Percentiles rank a stretch among this genome's conserved stretches.
These are phyloP conservation scores for Strombidium stylifer DNA, from an alignment of 73 alveolate genomes.

Conservation along the genomic window DNA sequence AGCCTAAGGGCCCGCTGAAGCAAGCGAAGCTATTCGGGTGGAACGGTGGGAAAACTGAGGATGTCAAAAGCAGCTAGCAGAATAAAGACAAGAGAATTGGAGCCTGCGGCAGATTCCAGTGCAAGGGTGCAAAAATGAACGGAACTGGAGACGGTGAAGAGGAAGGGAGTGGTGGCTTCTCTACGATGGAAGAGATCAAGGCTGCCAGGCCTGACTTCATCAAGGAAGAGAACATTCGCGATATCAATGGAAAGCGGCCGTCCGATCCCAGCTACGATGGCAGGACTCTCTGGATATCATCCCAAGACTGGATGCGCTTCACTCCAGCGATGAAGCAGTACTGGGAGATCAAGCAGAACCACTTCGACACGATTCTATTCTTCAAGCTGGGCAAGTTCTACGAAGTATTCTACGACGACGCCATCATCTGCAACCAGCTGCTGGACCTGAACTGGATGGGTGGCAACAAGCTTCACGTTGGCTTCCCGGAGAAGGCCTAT, in stretches of 20 bases:
- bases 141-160: constrained; percentile 12
- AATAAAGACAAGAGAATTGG: too few relatives aligned
- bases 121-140: too few relatives aligned
- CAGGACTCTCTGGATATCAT: constrained; percentile 72
- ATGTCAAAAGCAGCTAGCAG: too few relatives aligned
- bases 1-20: too few relatives aligned
- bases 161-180: constrained; percentile 30
- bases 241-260: constrained; percentile 49
- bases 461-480: constrained; percentile 71
- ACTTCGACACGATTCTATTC: constrained; percentile 70
- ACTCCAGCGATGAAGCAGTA: constrained; percentile 80
- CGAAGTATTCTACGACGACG: constrained; percentile 80
- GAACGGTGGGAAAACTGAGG: too few relatives aligned
- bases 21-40: too few relatives aligned
- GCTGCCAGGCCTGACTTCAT: constrained; percentile 67
- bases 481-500: constrained; percentile 89
- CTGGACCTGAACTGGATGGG: constrained; percentile 85
- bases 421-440: constrained; percentile 56
- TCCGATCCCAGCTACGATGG: constrained; percentile 75
- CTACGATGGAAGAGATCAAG: constrained; percentile 31
- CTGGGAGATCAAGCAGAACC: constrained; percentile 70
- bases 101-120: too few relatives aligned
- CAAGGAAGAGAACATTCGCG: constrained; percentile 49
- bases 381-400: constrained; percentile 81
- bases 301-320: constrained; percentile 39